phyloP scores from a whole-genome alignment of 108 stramenopile species.

The Fistulifera pelliculosa region DNA sequence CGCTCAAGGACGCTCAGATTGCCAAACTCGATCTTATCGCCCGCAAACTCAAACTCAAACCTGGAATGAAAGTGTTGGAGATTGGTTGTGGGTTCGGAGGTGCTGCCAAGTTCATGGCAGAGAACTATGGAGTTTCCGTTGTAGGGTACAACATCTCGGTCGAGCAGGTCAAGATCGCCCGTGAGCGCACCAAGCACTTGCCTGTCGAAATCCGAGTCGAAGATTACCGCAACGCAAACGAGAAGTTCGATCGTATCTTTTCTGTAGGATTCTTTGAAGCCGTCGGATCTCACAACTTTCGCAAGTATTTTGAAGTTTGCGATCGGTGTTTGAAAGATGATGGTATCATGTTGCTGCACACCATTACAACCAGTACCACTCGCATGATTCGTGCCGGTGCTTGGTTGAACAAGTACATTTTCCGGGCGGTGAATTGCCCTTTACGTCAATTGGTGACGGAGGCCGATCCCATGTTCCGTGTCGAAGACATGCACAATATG shows the following conservation, averaged over 20 bases:
- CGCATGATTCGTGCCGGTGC: neutral
- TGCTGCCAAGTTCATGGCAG: conserved; percentile 12
- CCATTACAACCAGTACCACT: neutral
- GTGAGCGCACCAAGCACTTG: neutral
- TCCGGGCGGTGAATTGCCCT: conserved; percentile 2
- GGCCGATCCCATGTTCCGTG: neutral
- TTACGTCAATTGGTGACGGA: neutral
- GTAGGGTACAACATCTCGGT: neutral
- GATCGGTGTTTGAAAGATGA: conserved; percentile 1
- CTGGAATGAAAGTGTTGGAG: conserved; percentile 32
- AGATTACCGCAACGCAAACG: conserved; percentile 3
- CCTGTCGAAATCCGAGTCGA: neutral
- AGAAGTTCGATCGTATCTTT: neutral
- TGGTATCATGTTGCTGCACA: neutral
- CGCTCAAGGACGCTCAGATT: neutral
- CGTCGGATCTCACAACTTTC: neutral
- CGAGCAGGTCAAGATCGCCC: neutral
- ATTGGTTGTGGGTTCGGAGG: conserved; percentile 71
- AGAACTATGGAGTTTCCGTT: neutral
- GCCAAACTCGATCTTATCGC: neutral
- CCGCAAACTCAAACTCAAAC: conserved; percentile 2
- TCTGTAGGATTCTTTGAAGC: conserved; percentile 1
- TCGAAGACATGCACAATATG: neutral
- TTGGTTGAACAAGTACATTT: conserved; percentile 5
- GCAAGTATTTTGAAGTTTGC: neutral